These are phyloP conservation scores for Nemania bipapillata DNA, from an alignment of 2,329 filamentous ascomycete genomes.

Conservation along the genomic window DNA sequence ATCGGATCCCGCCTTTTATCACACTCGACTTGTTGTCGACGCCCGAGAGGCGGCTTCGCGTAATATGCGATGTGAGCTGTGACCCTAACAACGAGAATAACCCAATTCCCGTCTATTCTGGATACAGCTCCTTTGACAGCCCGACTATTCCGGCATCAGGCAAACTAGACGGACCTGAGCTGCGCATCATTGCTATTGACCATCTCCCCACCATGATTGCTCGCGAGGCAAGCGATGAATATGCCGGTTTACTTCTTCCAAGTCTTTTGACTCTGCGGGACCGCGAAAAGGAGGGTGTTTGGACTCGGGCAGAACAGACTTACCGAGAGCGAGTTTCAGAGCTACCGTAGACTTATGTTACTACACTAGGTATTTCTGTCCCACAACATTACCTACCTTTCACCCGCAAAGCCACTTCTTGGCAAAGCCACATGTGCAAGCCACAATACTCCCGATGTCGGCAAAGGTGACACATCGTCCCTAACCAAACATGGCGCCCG, in stretches of 20 bases:
- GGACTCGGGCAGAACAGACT: conserved; percentile 20
- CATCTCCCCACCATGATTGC: conserved; percentile 26
- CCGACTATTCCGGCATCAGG: conserved; percentile 15
- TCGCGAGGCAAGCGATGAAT: conserved; percentile 30
- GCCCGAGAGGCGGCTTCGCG: conserved; percentile 21
- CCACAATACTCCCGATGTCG: no score
- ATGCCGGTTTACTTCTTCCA: conserved; percentile 25
- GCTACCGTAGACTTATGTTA: not conserved
- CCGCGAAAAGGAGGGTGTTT: conserved; percentile 18
- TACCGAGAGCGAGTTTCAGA: conserved; percentile 15
- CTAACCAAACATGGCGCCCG: no score
- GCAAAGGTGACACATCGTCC: no score
- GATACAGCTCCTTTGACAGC: conserved; percentile 16
- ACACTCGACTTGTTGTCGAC: conserved; percentile 18
- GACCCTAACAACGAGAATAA: conserved; percentile 26
- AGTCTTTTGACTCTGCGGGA: conserved; percentile 22
- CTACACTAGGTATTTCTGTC: not conserved
- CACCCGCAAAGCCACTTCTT: no score
- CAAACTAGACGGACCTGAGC: conserved; percentile 9
- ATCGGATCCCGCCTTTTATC: conserved; percentile 20
- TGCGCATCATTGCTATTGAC: conserved; percentile 24
- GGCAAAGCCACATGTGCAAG: no score
- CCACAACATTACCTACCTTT: no score
- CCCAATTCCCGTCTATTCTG: conserved; percentile 26
- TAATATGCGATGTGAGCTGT: conserved; percentile 25